Evolutionary conservation across 306 rosid species (phyloP).

Genomic region (Quercus wislizeni): DNA sequence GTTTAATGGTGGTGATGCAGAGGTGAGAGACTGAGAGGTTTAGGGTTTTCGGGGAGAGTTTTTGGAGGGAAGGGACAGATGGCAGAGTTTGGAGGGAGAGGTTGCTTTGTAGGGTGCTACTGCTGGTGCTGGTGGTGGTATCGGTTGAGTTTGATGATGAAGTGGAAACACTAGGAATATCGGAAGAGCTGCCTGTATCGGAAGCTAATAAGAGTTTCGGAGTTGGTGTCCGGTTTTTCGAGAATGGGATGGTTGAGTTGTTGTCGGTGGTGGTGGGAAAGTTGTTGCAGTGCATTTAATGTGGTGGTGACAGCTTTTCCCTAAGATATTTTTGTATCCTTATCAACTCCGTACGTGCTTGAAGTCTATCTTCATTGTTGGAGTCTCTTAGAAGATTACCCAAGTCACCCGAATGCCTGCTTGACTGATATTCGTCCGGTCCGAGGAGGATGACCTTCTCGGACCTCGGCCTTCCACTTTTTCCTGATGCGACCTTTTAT

Average conservation of each 20-base stretch:
- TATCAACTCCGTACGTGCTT: too few species aligned
- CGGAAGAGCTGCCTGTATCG: conserved; percentile 34
- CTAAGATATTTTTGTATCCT: too few species aligned
- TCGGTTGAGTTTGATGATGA: conserved; percentile 28
- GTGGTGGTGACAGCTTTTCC: too few species aligned
- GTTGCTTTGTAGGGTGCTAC: conserved; percentile 40
- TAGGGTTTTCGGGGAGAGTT: conserved; percentile 36
- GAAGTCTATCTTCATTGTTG: too few species aligned
- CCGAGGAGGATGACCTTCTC: too few species aligned
- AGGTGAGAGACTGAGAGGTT: conserved; percentile 41
- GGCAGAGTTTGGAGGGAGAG: conserved; percentile 77
- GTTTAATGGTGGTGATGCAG: conserved; percentile 40
- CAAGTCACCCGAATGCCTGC: too few species aligned
- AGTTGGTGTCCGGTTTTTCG: background rate
- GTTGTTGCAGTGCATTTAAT: too few species aligned
- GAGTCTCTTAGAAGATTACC: too few species aligned
- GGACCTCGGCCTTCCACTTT: too few species aligned
- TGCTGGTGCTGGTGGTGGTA: conserved; percentile 17
- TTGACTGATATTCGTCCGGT: too few species aligned
- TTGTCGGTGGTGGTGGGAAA: conserved; percentile 26
- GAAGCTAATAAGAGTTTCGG: conserved; percentile 19
- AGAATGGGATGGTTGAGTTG: conserved; percentile 22
- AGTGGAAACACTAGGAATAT: background rate
- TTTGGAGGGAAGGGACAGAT: conserved; percentile 76
- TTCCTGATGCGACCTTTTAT: too few species aligned